Conservation (phyloP, 495 filamentous ascomycete genomes). For the Letharia lupina region DNA sequence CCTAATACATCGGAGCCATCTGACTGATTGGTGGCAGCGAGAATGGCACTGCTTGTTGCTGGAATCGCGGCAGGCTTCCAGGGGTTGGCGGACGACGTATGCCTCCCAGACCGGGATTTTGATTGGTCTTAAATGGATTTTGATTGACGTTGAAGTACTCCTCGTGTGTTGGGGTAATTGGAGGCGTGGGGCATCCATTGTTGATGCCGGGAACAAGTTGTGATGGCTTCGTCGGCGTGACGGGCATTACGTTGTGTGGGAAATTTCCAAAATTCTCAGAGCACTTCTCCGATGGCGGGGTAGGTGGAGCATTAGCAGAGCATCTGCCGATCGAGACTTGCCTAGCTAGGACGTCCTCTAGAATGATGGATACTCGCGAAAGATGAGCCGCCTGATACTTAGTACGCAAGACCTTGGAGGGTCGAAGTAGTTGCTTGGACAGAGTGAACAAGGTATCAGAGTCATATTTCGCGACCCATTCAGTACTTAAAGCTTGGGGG, state of each 20-base stretch:
- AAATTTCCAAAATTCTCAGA: slow-evolving; percentile 46
- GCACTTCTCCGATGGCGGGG: slow-evolving; percentile 56
- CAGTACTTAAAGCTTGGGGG: slow-evolving; percentile 60
- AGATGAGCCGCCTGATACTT: slow-evolving; percentile 81
- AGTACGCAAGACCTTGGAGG: slow-evolving; percentile 73
- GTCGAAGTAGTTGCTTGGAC: slow-evolving; percentile 79
- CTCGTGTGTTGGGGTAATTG: slow-evolving; percentile 81
- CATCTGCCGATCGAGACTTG: slow-evolving; percentile 65
- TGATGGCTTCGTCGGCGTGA: slow-evolving; percentile 74
- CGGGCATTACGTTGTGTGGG: slow-evolving; percentile 47
- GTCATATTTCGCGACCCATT: slow-evolving; percentile 79
- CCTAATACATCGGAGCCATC: slow-evolving; percentile 16
- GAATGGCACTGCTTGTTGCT: slow-evolving; percentile 9
- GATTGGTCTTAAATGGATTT: slow-evolving; percentile 26
- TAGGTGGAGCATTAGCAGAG: slow-evolving; percentile 47
- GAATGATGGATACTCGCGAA: slow-evolving; percentile 68
- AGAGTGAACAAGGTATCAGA: slow-evolving; percentile 66
- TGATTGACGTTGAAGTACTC: slow-evolving; percentile 37
- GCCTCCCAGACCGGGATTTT: slow-evolving; percentile 7
- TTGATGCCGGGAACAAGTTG: slow-evolving; percentile 53
- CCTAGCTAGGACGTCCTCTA: slow-evolving; percentile 78
- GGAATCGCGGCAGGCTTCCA: slow-evolving; percentile 14
- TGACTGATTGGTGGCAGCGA: slow-evolving; percentile 20
- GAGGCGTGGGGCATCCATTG: slow-evolving; percentile 85
- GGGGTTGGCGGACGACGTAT: slow-evolving; percentile 20